Evolutionary conservation across 2,329 filamentous ascomycete species (phyloP).

Genomic region (Colletotrichum lini): DNA sequence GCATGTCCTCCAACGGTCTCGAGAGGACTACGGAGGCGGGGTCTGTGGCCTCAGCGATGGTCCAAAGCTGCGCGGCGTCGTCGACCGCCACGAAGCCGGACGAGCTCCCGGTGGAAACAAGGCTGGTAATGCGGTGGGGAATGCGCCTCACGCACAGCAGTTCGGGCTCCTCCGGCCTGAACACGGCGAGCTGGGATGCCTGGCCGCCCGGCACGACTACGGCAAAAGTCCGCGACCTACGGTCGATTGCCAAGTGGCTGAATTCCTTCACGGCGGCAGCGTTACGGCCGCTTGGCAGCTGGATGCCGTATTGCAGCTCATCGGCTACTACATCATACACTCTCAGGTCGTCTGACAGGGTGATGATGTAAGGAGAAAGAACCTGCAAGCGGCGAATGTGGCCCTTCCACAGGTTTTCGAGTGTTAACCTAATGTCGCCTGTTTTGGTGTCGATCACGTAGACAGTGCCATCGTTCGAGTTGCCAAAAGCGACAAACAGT

Average conservation of each 20-base stretch:
- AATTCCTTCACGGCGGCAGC: slow-evolving; percentile 56
- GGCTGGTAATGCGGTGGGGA: slow-evolving; percentile 72
- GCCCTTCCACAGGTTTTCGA: slow-evolving; percentile 77
- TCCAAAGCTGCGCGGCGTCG: slow-evolving; percentile 80
- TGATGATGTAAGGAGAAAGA: slow-evolving; percentile 80
- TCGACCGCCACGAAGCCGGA: slow-evolving; percentile 85
- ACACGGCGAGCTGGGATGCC: slow-evolving; percentile 75
- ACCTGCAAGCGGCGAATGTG: slow-evolving; percentile 78
- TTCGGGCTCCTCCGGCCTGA: slow-evolving; percentile 71
- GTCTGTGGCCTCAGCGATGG: slow-evolving; percentile 71
- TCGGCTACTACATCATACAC: slow-evolving; percentile 91
- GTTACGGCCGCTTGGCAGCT: slow-evolving; percentile 61
- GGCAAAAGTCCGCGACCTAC: slow-evolving; percentile 75
- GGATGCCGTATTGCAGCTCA: slow-evolving; percentile 76
- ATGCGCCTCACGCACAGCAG: slow-evolving; percentile 72
- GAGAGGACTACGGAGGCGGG: slow-evolving; percentile 66
- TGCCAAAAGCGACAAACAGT: slow-evolving; percentile 77
- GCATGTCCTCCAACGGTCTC: slow-evolving; percentile 69
- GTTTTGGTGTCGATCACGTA: slow-evolving; percentile 83
- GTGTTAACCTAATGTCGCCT: slow-evolving; percentile 75
- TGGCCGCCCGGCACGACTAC: slow-evolving; percentile 66
- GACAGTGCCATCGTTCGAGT: slow-evolving; percentile 71
- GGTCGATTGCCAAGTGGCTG: slow-evolving; percentile 80
- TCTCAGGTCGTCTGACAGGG: slow-evolving; percentile 79
- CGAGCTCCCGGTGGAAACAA: slow-evolving; percentile 74